Base-by-base conservation (phyloP, 2,329 filamentous ascomycete species). In the Trichoderma aggressivum region DNA sequence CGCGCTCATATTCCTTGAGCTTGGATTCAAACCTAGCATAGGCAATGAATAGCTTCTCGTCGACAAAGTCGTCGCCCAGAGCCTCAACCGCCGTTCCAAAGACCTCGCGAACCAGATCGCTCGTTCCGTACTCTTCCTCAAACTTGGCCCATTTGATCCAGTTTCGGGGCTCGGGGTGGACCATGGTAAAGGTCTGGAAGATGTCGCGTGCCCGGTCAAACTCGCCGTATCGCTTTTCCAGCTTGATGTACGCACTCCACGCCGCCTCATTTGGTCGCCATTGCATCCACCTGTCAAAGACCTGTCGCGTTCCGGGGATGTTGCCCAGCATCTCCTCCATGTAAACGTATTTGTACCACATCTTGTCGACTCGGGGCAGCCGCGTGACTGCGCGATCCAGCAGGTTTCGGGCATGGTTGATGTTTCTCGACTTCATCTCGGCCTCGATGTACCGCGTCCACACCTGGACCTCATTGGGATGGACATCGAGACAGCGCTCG, bases 81-180 rank as follows among this genome's bases (percentile, higher is more conserved):
- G 93, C 91, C 79, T 98, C 95, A 36, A 98, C 91, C 1, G 95
- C 94, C 70, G 88, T 87, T 5, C 94, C 94, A 79, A 94, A 98
- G 0, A 98, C 95, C 73, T 98, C 94, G 26, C 96, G 88, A 7
- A 99, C 96, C 74, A 95, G 81, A 77, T 98, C 95, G 78, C 91
- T 95, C 1, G 94, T 97, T 10, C 96, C 96, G 75, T 91, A 93
- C 79, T 99, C 96, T 80, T 98, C 95, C 81, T 99, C 96, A 75
- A 98, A 99, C 73, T 93, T 92, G 72, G 95, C 92, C 96, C 96
- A 99, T 80, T 98, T 98, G 82, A 99, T 97, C 94, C 95, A 99
- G 78, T 98, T 98, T 77, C 92, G 90, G 26, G 96, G 93, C 78
- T 98, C 95, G 0, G 96, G 94, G 75, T 98, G 96, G 10, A 98